Evolutionary conservation across 2,329 filamentous ascomycete species (phyloP).

Genomic region (Seiridium cupressi): DNA sequence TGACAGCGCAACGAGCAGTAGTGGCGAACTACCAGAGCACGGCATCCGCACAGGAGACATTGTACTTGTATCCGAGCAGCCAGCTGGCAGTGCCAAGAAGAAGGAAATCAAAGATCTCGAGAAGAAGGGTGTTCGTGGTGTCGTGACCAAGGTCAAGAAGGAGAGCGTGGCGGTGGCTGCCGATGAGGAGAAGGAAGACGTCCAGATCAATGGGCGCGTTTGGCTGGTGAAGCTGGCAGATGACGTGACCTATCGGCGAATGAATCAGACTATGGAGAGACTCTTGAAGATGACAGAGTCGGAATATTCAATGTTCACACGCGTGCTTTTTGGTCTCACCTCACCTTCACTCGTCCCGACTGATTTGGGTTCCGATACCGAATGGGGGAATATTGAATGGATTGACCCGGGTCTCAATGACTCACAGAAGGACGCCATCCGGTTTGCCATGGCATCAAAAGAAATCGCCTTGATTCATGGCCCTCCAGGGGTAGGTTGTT

Average conservation of each 20-base stretch:
- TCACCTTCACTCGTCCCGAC: constrained; percentile 47
- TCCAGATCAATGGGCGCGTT: constrained; percentile 44
- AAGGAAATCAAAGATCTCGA: constrained; percentile 69
- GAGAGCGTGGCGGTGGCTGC: constrained; percentile 64
- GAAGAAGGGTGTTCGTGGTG: constrained; percentile 66
- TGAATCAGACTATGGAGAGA: constrained; percentile 62
- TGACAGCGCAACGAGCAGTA: constrained; percentile 62
- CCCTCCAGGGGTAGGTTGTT: constrained; percentile 66
- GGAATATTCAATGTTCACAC: constrained; percentile 58
- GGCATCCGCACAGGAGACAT: constrained; percentile 76
- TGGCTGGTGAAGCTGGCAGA: constrained; percentile 69
- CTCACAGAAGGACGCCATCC: constrained; percentile 65
- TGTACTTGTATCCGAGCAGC: constrained; percentile 73
- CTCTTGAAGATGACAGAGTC: constrained; percentile 56
- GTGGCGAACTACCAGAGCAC: constrained; percentile 66
- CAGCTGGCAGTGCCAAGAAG: constrained; percentile 69
- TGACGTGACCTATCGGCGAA: constrained; percentile 64
- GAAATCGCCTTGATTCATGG: constrained; percentile 92
- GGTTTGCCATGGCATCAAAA: constrained; percentile 79
- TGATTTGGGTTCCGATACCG: constrained; percentile 38
- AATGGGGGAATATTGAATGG: constrained; percentile 53
- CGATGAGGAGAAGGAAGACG: constrained; percentile 60
- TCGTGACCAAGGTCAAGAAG: constrained; percentile 64
- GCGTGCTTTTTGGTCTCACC: constrained; percentile 61
- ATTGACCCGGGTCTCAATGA: constrained; percentile 62